These are phyloP conservation scores for Starmerella etchellsii DNA, from an alignment of 805 yeast genomes.

Conservation along the genomic window DNA sequence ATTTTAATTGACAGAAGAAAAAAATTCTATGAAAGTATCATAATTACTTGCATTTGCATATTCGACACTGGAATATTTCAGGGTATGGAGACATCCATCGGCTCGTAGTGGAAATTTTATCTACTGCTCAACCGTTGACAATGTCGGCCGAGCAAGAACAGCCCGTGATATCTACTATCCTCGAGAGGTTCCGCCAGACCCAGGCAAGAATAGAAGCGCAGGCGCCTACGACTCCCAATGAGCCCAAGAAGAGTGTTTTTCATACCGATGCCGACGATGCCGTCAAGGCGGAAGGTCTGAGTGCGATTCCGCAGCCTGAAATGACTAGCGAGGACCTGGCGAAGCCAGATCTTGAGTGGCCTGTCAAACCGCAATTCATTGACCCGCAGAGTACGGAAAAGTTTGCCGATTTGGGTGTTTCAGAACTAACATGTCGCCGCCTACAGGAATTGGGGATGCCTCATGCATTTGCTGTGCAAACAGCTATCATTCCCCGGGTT, in stretches of 20 bases:
- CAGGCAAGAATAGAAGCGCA: slow-evolving; percentile 5
- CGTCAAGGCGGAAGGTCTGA: slow-evolving; percentile 30
- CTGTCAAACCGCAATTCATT: slow-evolving; percentile 48
- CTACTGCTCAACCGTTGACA: not conserved
- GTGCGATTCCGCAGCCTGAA: slow-evolving; percentile 77
- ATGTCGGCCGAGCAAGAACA: not conserved
- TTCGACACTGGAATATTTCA: too few relatives aligned
- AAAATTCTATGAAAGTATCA: too few relatives aligned
- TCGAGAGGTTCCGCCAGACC: slow-evolving; percentile 15
- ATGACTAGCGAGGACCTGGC: slow-evolving; percentile 26
- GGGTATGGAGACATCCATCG: too few relatives aligned
- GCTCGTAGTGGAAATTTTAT: not conserved
- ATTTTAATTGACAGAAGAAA: too few relatives aligned
- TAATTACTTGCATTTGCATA: too few relatives aligned
- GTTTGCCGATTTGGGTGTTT: slow-evolving; percentile 38
- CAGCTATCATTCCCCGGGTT: slow-evolving; percentile 48
- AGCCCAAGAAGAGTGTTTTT: not conserved
- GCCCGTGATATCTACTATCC: slow-evolving; percentile 9
- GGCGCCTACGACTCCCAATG: not conserved
- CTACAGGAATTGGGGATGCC: slow-evolving; percentile 36
- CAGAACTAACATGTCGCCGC: slow-evolving; percentile 35
- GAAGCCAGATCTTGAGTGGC: slow-evolving; percentile 43
- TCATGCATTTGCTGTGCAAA: slow-evolving; percentile 66
- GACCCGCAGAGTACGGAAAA: slow-evolving; percentile 36
- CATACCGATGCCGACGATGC: not conserved